phyloP scores from a whole-genome alignment of 1,139 yeast species.

The Yamadazyma siamensis region DNA sequence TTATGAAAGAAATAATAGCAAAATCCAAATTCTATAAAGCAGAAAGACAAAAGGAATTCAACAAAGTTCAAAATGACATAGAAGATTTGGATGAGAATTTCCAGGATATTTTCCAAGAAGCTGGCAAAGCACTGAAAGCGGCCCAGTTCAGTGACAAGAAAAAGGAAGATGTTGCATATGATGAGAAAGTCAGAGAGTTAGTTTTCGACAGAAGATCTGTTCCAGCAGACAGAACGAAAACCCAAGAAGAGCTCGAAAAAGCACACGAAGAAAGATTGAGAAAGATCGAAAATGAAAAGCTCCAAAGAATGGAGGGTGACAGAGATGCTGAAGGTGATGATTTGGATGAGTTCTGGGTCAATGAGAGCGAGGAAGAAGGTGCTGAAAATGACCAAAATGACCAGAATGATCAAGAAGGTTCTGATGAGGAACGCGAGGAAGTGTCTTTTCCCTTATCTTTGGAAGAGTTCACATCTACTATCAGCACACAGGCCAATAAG shows the following conservation, averaged over 20 bases:
- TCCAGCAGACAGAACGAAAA: conserved; percentile 95
- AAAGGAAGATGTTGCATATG: conserved; percentile 60
- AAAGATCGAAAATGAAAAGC: conserved; percentile 71
- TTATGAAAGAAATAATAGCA: conserved; percentile 95
- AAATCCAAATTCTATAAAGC: conserved; percentile 88
- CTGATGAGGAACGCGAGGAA: conserved; percentile 18
- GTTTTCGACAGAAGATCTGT: conserved; percentile 84
- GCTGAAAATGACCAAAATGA: conserved; percentile 23
- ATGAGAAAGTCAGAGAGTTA: conserved; percentile 72
- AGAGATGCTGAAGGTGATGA: conserved; percentile 68
- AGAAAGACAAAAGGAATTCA: conserved; percentile 79
- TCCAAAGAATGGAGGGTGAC: conserved; percentile 82
- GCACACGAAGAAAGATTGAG: conserved; percentile 68
- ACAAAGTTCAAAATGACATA: conserved; percentile 66
- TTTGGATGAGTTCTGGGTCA: conserved; percentile 60
- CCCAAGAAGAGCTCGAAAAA: conserved; percentile 74
- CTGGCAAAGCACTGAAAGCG: conserved; percentile 17
- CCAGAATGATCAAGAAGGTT: conserved; percentile 30
- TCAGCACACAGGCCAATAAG: conserved; percentile 30
- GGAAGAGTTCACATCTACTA: conserved; percentile 42
- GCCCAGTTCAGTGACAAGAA: conserved; percentile 30
- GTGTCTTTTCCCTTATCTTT: conserved; percentile 47
- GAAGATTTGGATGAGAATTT: conserved; percentile 77
- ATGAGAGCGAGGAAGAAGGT: conserved; percentile 44
- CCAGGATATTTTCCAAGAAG: conserved; percentile 70